Evolutionary conservation across 306 rosid genomes (phyloP).

Genomic region (Senna siamea): DNA sequence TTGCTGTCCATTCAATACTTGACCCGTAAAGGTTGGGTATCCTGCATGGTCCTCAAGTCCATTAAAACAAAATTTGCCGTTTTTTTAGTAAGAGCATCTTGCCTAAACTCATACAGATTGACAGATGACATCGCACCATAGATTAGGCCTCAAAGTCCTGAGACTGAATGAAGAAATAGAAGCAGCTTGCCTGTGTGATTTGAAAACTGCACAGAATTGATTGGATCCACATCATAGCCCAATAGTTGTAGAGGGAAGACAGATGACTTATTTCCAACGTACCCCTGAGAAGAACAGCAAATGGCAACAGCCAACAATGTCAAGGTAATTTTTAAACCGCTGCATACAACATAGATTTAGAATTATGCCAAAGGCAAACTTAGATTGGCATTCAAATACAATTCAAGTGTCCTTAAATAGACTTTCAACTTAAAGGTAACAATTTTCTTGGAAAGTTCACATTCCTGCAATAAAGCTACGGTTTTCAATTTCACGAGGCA

Average conservation of each 20-base stretch:
- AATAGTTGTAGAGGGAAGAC: constrained; percentile 80
- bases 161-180: constrained; percentile 51
- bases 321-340: constrained; percentile 4
- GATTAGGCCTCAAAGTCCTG: constrained; percentile 49
- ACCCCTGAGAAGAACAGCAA: constrained; percentile 55
- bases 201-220: constrained; percentile 84
- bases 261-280: constrained; percentile 86
- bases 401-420: not conserved
- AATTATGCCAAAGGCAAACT: not conserved
- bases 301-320: not conserved
- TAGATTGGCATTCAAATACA: not conserved
- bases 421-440: not conserved
- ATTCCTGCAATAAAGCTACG: not conserved
- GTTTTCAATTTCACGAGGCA: not conserved
- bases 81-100: constrained; percentile 34
- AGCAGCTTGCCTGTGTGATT: constrained; percentile 86
- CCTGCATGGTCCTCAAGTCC: constrained; percentile 53
- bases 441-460: not conserved
- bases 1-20: constrained; percentile 77
- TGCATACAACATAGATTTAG: not conserved
- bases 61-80: constrained; percentile 39
- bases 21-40: constrained; percentile 83
- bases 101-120: constrained; percentile 34
- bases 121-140: constrained; percentile 53
- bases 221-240: constrained; percentile 89